Conservation (phyloP, 2,329 filamentous ascomycete genomes). For the Herpotrichia juniperi region DNA sequence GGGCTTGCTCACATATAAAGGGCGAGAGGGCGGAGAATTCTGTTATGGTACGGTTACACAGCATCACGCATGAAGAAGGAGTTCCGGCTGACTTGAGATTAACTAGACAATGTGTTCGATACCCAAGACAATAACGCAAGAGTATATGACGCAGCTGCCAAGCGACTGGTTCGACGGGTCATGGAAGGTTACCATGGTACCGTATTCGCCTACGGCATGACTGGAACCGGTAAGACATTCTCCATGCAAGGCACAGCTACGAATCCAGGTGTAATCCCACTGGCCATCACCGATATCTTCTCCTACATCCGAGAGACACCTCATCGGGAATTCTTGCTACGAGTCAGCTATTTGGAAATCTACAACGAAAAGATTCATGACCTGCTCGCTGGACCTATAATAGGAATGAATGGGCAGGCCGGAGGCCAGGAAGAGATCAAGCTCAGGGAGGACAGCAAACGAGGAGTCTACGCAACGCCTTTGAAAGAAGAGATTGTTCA, state of each 20-base stretch:
- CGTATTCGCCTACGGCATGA: constrained; percentile 99
- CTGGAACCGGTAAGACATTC: constrained; percentile 97
- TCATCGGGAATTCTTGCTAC: constrained; percentile 87
- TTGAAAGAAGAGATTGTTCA: constrained; percentile 99
- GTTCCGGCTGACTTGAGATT: constrained; percentile 19
- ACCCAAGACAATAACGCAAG: constrained; percentile 91
- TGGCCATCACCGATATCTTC: constrained; percentile 98
- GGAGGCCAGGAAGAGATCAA: constrained; percentile 89
- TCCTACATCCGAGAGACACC: constrained; percentile 98
- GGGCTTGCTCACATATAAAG: constrained; percentile 80
- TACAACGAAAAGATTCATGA: constrained; percentile 99
- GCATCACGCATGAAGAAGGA: constrained; percentile 12
- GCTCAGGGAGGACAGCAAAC: constrained; percentile 91
- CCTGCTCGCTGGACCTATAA: constrained; percentile 74
- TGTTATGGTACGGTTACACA: constrained; percentile 73
- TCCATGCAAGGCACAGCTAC: constrained; percentile 98
- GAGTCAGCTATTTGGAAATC: constrained; percentile 97
- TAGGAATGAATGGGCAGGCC: constrained; percentile 55
- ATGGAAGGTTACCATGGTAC: constrained; percentile 99
- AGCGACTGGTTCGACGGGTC: constrained; percentile 90
- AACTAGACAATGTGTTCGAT: constrained; percentile 90
- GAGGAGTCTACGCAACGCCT: constrained; percentile 94
- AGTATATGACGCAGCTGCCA: constrained; percentile 93
- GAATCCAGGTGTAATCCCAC: constrained; percentile 92
- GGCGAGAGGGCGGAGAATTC: constrained; percentile 91